Conservation (phyloP, 1,284 basidiomycete species). For the Irpex sp. region DNA sequence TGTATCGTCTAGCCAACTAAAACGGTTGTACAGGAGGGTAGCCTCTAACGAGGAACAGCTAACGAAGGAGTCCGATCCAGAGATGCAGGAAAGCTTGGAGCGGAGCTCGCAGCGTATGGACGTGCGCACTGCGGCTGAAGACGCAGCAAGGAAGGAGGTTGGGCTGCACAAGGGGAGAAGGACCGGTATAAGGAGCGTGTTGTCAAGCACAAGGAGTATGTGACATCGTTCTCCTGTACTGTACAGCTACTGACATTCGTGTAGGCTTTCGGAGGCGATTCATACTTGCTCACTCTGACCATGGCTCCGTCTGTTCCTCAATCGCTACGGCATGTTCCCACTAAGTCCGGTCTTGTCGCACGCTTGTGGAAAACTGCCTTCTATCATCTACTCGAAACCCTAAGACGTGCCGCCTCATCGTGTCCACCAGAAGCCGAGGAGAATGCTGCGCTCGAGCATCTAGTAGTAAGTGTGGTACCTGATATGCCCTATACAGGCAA, state of each 20-base stretch:
- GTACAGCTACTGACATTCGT: neutral
- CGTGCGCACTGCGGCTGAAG: constrained; percentile 35
- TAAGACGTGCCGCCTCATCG: constrained; percentile 76
- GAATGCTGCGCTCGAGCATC: constrained; percentile 42
- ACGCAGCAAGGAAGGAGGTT: constrained; percentile 23
- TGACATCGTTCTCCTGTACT: constrained; percentile 11
- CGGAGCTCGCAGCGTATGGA: constrained; percentile 24
- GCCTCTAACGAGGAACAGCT: constrained; percentile 68
- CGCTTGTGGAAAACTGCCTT: constrained; percentile 92
- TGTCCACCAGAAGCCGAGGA: constrained; percentile 55
- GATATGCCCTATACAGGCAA: constrained; percentile 24
- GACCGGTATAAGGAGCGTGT: constrained; percentile 64
- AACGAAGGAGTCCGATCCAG: constrained; percentile 51
- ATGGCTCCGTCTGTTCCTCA: constrained; percentile 83
- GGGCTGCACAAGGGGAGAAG: constrained; percentile 45
- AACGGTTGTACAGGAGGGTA: constrained; percentile 75
- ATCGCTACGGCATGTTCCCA: constrained; percentile 83
- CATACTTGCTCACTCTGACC: constrained; percentile 83
- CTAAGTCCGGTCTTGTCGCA: constrained; percentile 92
- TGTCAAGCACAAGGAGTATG: constrained; percentile 63
- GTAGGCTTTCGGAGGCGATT: constrained; percentile 82
- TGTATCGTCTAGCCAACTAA: constrained; percentile 70
- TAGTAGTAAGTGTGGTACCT: constrained; percentile 42
- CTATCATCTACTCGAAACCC: constrained; percentile 83
- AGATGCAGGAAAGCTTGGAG: constrained; percentile 23